phyloP scores from a whole-genome alignment of 2,329 filamentous ascomycete species.

The Nigrospora oryzae region DNA sequence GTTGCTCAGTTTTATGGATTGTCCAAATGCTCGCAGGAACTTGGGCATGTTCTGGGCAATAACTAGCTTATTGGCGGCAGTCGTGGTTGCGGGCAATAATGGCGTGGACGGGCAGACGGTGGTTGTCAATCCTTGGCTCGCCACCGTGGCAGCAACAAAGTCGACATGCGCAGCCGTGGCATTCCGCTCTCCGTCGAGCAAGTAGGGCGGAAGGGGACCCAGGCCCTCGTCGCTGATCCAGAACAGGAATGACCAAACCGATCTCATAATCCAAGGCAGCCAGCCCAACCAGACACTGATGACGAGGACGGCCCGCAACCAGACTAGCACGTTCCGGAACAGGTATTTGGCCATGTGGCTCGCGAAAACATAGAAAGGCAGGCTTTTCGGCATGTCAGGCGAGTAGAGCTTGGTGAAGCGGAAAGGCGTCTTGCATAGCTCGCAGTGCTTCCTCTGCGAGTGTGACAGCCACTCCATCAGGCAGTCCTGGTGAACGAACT shows the following conservation, averaged over 20 bases:
- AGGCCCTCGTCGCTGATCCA: conserved; percentile 81
- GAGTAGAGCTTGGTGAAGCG: conserved; percentile 97
- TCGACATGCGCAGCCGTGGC: conserved; percentile 12
- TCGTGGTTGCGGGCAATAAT: conserved; percentile 27
- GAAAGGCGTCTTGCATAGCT: conserved; percentile 97
- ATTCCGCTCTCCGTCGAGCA: conserved; percentile 17
- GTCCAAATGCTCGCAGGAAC: not conserved
- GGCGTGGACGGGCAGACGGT: conserved; percentile 30
- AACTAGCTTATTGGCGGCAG: conserved; percentile 24
- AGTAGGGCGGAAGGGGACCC: conserved; percentile 20
- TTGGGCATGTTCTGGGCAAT: conserved; percentile 25
- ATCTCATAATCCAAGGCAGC: conserved; percentile 84
- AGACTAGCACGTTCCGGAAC: conserved; percentile 62
- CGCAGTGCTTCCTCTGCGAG: conserved; percentile 98
- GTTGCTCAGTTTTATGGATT: not conserved
- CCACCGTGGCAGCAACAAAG: conserved; percentile 15
- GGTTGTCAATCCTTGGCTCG: conserved; percentile 4
- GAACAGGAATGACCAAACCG: conserved; percentile 88
- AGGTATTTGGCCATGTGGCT: conserved; percentile 70
- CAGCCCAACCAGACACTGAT: conserved; percentile 80
- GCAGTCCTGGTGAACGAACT: conserved; percentile 95
- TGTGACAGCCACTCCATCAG: conserved; percentile 98
- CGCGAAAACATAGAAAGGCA: conserved; percentile 75
- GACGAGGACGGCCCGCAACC: conserved; percentile 72
- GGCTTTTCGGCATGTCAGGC: conserved; percentile 78